phyloP scores from a whole-genome alignment of 208 protist species.

The Angomonas deanei region DNA sequence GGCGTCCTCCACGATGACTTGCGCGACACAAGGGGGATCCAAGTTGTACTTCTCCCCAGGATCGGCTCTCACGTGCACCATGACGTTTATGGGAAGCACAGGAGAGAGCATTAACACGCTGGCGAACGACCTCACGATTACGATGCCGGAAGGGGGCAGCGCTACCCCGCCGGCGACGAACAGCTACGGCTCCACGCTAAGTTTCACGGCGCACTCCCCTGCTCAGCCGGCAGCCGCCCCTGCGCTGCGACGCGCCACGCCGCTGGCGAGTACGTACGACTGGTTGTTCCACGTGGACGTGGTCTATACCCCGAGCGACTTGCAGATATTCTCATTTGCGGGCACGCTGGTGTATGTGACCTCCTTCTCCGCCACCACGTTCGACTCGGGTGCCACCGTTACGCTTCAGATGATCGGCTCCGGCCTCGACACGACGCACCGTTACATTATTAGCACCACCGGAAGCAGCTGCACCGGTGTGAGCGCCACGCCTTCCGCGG shows the following conservation, averaged over 20 bases:
- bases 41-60: slow-evolving; percentile 44
- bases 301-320: slow-evolving; percentile 26
- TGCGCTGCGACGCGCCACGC: neutral
- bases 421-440: slow-evolving; percentile 51
- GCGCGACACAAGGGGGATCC: slow-evolving; percentile 43
- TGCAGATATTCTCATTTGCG: slow-evolving; percentile 18
- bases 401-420: slow-evolving; percentile 34
- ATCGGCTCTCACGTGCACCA: slow-evolving; percentile 40
- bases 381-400: slow-evolving; percentile 12
- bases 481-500: slow-evolving; percentile 13
- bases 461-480: slow-evolving; percentile 18
- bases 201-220: slow-evolving; percentile 25
- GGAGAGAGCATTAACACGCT: slow-evolving; percentile 54
- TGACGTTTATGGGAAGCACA: slow-evolving; percentile 28
- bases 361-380: slow-evolving; percentile 10
- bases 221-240: neutral
- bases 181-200: slow-evolving; percentile 18
- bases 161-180: slow-evolving; percentile 4
- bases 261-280: slow-evolving; percentile 19
- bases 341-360: slow-evolving; percentile 49
- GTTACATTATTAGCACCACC: slow-evolving; percentile 42
- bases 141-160: slow-evolving; percentile 53
- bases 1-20: slow-evolving; percentile 28
- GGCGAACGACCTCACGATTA: slow-evolving; percentile 42
- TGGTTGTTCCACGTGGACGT: slow-evolving; percentile 34